Evolutionary conservation across 2,329 filamentous ascomycete genomes (phyloP), one percentile per base, ranked within the genome.

Genomic region (Hypoxylon sp.): DNA sequence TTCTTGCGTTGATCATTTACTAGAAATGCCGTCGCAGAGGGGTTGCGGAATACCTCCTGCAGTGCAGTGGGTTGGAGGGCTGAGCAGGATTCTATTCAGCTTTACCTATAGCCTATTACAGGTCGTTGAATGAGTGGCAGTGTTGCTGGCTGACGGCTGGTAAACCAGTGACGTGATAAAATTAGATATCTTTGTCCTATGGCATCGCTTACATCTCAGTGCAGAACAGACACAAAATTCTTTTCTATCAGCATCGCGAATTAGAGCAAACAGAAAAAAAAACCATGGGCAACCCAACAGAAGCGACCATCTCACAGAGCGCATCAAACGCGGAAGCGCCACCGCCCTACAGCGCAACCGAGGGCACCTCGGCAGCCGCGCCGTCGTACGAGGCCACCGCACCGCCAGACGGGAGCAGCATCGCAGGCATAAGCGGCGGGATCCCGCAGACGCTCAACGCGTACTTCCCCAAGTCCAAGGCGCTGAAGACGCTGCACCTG

Each of bases 391-490:
- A 50, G 41, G 48, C 61, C n/a, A n/a, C n/a, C n/a, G 8, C 20
- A 27, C 4, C 23, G 20, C 15, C 20, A 15, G n/a, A 5, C n/a
- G 15, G 11, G 15, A 20, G 33, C 20, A 11, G 17, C 11, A 37
- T 56, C 41, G 31, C 60, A 3, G 60, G 57, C n/a, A 54, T 51
- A 2, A 45, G n/a, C 7, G 50, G 40, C 27, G 35, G 50, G 7
- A 63, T 68, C 33, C 67, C 67, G 17, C 58, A 45, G 18, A 33
- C 38, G 1, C 20, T 69, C 6, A 67, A 68, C 58, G 62, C 49
- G 18, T 70, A 69, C 48, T 55, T 58, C 37, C 47, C 46, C 15
- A 55, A 56, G 43, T 56, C 37, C 15, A 35, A n/a, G 20, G 18
- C 63, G 11, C 49, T 51, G 3, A 42, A 38, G 40, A 56, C 54